Percentiles rank a stretch among this genome's conserved stretches.
Evolutionary conservation across 2,329 filamentous ascomycete species (phyloP).

Genomic region (Ceratocystis colombiana): DNA sequence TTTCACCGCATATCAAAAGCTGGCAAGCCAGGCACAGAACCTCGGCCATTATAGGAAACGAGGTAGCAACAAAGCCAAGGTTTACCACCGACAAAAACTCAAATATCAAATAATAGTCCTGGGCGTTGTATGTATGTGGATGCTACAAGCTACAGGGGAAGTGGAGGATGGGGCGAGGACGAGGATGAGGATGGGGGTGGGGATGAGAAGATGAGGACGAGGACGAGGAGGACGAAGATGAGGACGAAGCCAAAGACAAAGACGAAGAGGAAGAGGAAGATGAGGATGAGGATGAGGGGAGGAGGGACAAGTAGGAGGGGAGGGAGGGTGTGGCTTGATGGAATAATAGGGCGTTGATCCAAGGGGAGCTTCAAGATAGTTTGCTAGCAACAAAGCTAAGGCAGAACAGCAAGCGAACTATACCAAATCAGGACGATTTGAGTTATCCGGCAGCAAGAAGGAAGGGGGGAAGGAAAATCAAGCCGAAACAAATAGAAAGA

Average conservation of each 20-base stretch:
- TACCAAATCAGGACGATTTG: conserved; percentile 6
- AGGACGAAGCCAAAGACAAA: too few relatives aligned
- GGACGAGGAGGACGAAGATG: too few relatives aligned
- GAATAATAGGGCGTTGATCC: too few relatives aligned
- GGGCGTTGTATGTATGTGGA: not conserved
- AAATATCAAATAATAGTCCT: conserved; percentile 2
- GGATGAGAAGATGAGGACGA: too few relatives aligned
- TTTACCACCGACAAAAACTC: not conserved
- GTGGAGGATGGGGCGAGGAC: not conserved
- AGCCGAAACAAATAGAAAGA: not conserved
- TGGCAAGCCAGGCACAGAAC: conserved; percentile 1
- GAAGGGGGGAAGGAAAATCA: not conserved
- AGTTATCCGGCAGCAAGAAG: conserved; percentile 3
- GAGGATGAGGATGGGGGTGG: too few relatives aligned
- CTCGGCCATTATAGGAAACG: not conserved
- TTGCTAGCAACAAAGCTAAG: too few relatives aligned
- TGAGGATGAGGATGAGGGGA: not conserved
- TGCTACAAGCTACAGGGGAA: not conserved
- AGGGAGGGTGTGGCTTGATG: not conserved
- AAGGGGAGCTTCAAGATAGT: too few relatives aligned
- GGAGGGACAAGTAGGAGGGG: not conserved
- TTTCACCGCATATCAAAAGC: conserved; percentile 12
- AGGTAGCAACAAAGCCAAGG: conserved; percentile 6
- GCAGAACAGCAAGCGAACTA: not conserved
- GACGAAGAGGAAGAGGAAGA: not conserved